Percentiles rank a stretch among this genome's conserved stretches.
Evolutionary conservation across 441 rosid species (phyloP).

Genomic region (Corymbia calophylla): DNA sequence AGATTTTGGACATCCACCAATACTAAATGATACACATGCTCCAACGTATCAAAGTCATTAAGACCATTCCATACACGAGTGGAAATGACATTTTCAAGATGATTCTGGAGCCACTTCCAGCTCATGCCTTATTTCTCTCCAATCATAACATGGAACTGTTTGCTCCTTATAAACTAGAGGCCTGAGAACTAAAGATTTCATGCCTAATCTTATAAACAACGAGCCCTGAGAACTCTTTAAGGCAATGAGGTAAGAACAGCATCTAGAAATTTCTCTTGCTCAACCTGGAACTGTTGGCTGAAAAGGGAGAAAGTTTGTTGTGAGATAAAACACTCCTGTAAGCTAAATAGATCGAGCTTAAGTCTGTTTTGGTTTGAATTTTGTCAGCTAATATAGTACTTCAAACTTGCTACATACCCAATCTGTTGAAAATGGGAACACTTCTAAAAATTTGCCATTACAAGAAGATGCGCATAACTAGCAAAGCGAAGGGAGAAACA

Average conservation of each 20-base stretch:
- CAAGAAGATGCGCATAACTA: not conserved
- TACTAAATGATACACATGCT: not conserved
- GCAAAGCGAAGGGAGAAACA: not conserved
- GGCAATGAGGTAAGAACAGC: not conserved
- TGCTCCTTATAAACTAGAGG: not conserved
- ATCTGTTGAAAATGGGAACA: not conserved
- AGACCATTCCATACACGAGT: not conserved
- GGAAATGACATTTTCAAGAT: not conserved
- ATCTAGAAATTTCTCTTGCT: not conserved
- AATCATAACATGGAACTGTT: not conserved
- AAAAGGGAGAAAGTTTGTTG: not conserved
- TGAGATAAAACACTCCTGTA: not conserved
- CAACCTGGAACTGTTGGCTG: not conserved
- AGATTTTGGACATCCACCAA: not conserved
- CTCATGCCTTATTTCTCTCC: not conserved
- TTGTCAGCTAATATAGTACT: not conserved
- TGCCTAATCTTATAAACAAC: not conserved
- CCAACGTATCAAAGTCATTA: not conserved
- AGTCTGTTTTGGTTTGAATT: not conserved
- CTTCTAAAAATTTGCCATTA: not conserved
- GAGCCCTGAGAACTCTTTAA: not conserved
- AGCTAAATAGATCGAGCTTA: not conserved
- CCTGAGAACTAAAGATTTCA: not conserved
- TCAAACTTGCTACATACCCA: not conserved
- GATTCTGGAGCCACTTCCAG: not conserved